phyloP scores from a whole-genome alignment of 1,139 yeast genomes.

The Diutina neorugosa region DNA sequence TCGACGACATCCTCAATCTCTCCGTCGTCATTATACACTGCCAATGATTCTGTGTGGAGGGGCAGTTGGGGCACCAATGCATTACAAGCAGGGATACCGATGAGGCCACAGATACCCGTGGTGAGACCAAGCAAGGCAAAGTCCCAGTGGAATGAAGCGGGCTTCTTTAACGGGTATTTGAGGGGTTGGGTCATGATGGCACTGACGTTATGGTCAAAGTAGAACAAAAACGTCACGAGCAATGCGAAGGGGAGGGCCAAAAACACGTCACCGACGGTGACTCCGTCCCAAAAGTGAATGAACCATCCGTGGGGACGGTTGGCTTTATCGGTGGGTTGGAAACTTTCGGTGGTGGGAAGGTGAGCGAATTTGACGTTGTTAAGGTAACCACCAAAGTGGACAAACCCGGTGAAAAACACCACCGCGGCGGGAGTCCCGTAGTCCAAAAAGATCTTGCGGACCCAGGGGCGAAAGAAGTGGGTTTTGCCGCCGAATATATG shows the following conservation, averaged over 20 bases:
- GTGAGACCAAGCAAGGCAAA: constrained; percentile 73
- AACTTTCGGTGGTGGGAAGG: constrained; percentile 64
- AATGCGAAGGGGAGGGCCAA: constrained; percentile 89
- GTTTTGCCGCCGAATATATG: constrained; percentile 48
- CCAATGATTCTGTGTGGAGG: constrained; percentile 69
- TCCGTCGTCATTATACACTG: constrained; percentile 38
- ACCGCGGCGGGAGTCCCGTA: constrained; percentile 79
- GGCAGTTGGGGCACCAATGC: constrained; percentile 98
- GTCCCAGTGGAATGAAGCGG: constrained; percentile 90
- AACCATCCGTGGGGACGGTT: constrained; percentile 55
- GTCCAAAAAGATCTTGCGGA: constrained; percentile 67
- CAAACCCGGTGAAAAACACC: constrained; percentile 82
- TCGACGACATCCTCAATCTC: constrained; percentile 59
- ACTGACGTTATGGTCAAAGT: constrained; percentile 92
- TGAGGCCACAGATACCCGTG: constrained; percentile 74
- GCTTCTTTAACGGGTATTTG: constrained; percentile 71
- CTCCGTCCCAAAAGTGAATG: constrained; percentile 60
- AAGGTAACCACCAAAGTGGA: constrained; percentile 77
- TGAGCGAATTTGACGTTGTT: constrained; percentile 36
- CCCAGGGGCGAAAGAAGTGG: constrained; percentile 43
- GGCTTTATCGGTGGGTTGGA: constrained; percentile 51
- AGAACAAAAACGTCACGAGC: constrained; percentile 69
- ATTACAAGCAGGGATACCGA: constrained; percentile 93
- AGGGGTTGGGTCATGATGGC: constrained; percentile 83
- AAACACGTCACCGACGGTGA: constrained; percentile 64